Base-by-base conservation (phyloP, 2,329 filamentous ascomycete genomes). In the Pseudodiploospora longispora region DNA sequence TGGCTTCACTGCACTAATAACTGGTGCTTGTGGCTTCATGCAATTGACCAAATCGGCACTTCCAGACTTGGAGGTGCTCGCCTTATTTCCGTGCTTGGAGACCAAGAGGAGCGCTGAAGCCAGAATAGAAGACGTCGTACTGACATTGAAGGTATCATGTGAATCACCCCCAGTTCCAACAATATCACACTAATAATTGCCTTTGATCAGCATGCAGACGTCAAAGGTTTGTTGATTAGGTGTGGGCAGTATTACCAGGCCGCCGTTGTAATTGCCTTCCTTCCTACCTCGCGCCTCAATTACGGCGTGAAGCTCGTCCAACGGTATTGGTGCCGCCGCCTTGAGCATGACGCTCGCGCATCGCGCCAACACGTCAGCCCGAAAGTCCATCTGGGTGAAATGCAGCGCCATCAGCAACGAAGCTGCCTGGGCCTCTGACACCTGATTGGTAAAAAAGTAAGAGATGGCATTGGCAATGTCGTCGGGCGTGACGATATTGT, bases 71-170 rank as follows among this genome's bases (percentile, higher is more conserved):
- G 90, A 96, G 3, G 93, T 97, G 43, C 89, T 93, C 36, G 93
- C 90, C 53, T 85, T 83, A 72, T 98, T 98, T 52, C 93, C 93
- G 68, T 98, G 93, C 70, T 98, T 98, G 52, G 86, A 87, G 46
- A 95, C 76, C 56, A 94, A 75, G 32, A 98, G 77, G 29, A 94
- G 72, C 4, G 89, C 82, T 5, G 89, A 94, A 38, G 87, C 88
- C 40, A 98, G 72, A 59, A 98, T 96, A 12, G 89, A 95, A 3
- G 93, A 81, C 6, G 93, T 95, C 4, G 93, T 98, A 55, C 85
- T 93, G 62, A 98, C 91, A 65, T 98, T 98, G 80, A 95, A 98
- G 31, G 93, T 98, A 65, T 95, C 88, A 74, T 97, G 90, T 19
- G 85, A 84, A 69, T 98, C 93, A 59, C 93, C 93, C 53, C 93